Conservation (phyloP, 2,329 filamentous ascomycete genomes). For the Alternaria arborescens region DNA sequence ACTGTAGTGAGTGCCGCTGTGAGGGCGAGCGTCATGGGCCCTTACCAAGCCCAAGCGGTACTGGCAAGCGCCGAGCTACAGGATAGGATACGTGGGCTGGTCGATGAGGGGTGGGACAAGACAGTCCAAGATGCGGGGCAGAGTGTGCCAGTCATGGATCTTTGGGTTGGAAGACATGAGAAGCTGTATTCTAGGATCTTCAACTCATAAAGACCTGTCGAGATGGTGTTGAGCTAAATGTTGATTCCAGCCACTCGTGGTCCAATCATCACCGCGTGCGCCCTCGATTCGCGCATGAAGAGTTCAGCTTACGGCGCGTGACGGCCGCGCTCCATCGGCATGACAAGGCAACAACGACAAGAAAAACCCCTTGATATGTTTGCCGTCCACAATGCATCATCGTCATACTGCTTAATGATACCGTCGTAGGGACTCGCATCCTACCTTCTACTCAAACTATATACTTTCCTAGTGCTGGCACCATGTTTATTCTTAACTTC, state of each 20-base stretch:
- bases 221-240: neutral
- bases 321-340: constrained; percentile 17
- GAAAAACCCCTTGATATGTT: neutral
- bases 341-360: constrained; percentile 18
- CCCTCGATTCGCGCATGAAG: constrained; percentile 19
- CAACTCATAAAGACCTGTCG: constrained; percentile 68
- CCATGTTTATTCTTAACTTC: constrained; percentile 7
- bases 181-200: constrained; percentile 86
- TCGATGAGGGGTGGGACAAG: constrained; percentile 68
- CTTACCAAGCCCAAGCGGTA: constrained; percentile 79
- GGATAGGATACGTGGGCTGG: constrained; percentile 63
- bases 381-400: neutral
- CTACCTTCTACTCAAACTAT: neutral
- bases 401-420: neutral
- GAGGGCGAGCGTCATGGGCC: constrained; percentile 78
- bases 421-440: neutral
- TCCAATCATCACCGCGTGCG: constrained; percentile 23
- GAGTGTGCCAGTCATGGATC: constrained; percentile 77
- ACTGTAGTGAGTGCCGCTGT: constrained; percentile 80
- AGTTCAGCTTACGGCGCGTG: constrained; percentile 18
- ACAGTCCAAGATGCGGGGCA: constrained; percentile 74
- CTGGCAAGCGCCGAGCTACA: constrained; percentile 70
- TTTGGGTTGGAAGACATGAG: constrained; percentile 86
- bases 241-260: neutral
- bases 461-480: constrained; percentile 3